Conservation (phyloP, 805 yeast species). For the Candida berthetii region DNA sequence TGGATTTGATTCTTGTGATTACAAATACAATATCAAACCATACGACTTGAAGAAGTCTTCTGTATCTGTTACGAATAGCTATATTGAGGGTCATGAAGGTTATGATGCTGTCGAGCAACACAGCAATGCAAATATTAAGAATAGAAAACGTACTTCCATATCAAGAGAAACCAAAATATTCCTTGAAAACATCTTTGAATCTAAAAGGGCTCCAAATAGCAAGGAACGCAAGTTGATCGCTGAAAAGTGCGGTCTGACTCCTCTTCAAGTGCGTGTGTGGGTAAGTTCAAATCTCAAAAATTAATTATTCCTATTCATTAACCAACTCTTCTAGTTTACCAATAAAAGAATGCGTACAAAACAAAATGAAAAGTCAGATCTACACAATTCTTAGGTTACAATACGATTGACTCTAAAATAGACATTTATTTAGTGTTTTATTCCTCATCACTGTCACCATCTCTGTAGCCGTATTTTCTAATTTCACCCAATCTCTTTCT, state of each 20-base stretch:
- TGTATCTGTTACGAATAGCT: background rate
- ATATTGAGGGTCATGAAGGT: background rate
- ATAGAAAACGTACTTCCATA: conserved; percentile 6
- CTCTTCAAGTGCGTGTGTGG: conserved; percentile 28
- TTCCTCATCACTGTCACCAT: conserved; percentile 52
- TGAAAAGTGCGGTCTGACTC: conserved; percentile 19
- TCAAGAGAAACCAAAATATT: conserved; percentile 7
- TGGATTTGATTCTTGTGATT: background rate
- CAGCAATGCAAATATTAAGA: background rate
- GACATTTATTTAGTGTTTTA: conserved; percentile 6
- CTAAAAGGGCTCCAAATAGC: conserved; percentile 21
- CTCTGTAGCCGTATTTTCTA: conserved; percentile 69
- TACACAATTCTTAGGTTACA: too few species aligned
- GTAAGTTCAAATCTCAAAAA: conserved; percentile 13
- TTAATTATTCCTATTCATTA: background rate
- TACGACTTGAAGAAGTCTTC: background rate
- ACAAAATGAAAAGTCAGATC: background rate
- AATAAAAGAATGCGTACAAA: conserved; percentile 24
- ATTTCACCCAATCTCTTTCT: conserved; percentile 82
- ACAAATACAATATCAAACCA: background rate
- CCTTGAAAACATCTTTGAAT: conserved; percentile 16
- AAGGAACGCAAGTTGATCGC: conserved; percentile 23
- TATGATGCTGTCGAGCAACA: background rate
- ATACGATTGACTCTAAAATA: too few species aligned
- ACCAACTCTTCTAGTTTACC: too few species aligned